Conservation (phyloP, 768 basidiomycete species). For the Trametes maxima region DNA sequence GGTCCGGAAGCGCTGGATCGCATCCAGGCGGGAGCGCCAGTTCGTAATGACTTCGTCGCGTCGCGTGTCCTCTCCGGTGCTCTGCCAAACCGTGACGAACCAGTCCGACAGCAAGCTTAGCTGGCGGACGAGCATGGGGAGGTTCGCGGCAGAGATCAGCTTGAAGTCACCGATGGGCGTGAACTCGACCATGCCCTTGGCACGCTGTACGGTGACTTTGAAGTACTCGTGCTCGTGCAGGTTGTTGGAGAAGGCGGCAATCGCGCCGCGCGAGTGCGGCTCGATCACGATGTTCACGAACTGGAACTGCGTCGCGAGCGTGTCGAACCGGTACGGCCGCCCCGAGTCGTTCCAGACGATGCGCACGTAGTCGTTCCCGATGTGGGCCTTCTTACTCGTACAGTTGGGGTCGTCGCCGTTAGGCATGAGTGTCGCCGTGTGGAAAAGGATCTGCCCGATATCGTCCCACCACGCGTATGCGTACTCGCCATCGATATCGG, state of each 20-base stretch:
- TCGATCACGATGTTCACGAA: conserved; percentile 98
- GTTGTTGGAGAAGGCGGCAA: conserved; percentile 83
- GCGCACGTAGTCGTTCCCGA: conserved; percentile 95
- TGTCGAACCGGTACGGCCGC: conserved; percentile 86
- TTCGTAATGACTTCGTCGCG: conserved; percentile 84
- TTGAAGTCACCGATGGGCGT: conserved; percentile 92
- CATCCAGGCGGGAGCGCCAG: conserved; percentile 80
- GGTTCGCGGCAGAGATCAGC: conserved; percentile 84
- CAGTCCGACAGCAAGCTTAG: conserved; percentile 87
- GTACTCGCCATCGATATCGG: conserved; percentile 93
- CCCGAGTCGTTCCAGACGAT: conserved; percentile 99
- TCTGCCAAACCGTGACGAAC: conserved; percentile 82
- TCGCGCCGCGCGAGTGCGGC: conserved; percentile 83
- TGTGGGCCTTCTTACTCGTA: conserved; percentile 90
- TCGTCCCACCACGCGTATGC: conserved; percentile 99
- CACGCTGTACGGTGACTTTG: conserved; percentile 89
- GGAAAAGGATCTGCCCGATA: conserved; percentile 92
- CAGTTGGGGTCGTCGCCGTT: conserved; percentile 70
- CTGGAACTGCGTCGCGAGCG: conserved; percentile 90
- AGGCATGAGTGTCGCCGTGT: conserved; percentile 98
- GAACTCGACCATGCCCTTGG: conserved; percentile 91
- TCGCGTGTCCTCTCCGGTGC: conserved; percentile 69
- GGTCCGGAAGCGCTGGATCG: conserved; percentile 68
- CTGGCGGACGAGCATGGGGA: conserved; percentile 88
- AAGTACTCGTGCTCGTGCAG: conserved; percentile 93